A percentile compares a stretch with the other conserved stretches of the same genome.
These are phyloP conservation scores for Lunularia cruciata DNA, from an alignment of 225 moss, liverwort and hornwort genomes.

Conservation along the genomic window DNA sequence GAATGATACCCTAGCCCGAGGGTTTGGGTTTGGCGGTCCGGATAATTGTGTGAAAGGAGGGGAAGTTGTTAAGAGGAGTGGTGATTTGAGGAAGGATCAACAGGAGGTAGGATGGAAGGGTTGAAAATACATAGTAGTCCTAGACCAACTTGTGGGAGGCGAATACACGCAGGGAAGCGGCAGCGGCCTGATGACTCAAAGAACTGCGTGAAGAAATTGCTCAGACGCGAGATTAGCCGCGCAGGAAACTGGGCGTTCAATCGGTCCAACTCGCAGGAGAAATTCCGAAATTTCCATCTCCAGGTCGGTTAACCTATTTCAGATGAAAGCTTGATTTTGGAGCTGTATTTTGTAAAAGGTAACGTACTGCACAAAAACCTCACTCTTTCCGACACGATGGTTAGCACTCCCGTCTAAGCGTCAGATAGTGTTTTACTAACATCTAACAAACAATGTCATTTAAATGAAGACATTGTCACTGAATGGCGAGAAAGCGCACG, in stretches of 20 bases:
- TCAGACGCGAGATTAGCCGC: constrained; percentile 94
- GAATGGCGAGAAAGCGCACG: too few species aligned
- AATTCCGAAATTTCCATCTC: constrained; percentile 94
- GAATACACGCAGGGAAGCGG: constrained; percentile 84
- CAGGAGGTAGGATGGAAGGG: constrained; percentile 39
- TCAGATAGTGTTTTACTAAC: too few species aligned
- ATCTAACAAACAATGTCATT: too few species aligned
- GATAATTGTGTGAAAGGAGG: neutral
- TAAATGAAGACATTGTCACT: too few species aligned
- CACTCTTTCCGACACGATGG: too few species aligned
- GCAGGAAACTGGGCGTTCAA: constrained; percentile 97
- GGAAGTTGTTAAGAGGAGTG: neutral
- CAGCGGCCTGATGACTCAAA: constrained; percentile 71
- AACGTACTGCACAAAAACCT: too few species aligned
- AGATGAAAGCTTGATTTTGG: neutral
- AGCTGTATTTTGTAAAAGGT: too few species aligned
- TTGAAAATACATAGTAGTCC: constrained; percentile 80
- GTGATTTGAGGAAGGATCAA: neutral
- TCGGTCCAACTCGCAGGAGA: constrained; percentile 97
- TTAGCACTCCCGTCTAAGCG: too few species aligned
- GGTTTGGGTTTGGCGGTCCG: neutral
- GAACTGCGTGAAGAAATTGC: constrained; percentile 88
- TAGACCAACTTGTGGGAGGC: constrained; percentile 69
- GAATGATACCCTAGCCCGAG: constrained; percentile 7
- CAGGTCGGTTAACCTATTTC: constrained; percentile 51